phyloP scores from a whole-genome alignment of 2,329 filamentous ascomycete species.

The Kalaharituber pfeilii region DNA sequence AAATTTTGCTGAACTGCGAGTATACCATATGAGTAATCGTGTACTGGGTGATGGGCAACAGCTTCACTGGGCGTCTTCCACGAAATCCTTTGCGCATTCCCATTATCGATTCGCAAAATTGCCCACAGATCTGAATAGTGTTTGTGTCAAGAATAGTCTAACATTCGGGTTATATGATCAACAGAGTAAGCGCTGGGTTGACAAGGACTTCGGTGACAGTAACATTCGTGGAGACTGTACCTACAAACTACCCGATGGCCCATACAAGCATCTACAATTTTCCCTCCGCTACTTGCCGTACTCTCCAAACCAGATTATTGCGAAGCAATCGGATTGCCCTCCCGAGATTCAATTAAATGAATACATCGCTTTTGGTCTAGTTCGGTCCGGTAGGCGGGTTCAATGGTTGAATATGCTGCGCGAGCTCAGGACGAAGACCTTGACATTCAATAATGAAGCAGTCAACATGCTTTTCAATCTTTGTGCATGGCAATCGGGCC shows the following conservation, averaged over 20 bases:
- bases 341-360: constrained; percentile 35
- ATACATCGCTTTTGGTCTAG: constrained; percentile 35
- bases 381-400: constrained; percentile 34
- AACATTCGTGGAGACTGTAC: constrained; percentile 26
- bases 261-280: constrained; percentile 22
- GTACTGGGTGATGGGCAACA: neutral
- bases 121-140: neutral
- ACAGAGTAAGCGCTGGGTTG: neutral
- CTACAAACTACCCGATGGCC: constrained; percentile 27
- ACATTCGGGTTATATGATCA: constrained; percentile 3
- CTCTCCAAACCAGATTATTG: constrained; percentile 37
- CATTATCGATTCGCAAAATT: constrained; percentile 1
- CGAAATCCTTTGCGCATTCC: constrained; percentile 1
- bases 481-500: constrained; percentile 33
- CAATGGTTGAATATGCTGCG: constrained; percentile 41
- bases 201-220: constrained; percentile 9
- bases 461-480: constrained; percentile 35
- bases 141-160: constrained; percentile 1
- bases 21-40: neutral
- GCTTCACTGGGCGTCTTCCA: constrained; percentile 6
- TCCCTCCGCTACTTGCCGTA: constrained; percentile 17
- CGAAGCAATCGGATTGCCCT: constrained; percentile 35
- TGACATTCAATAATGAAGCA: constrained; percentile 37
- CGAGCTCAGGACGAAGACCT: constrained; percentile 32
- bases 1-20: neutral